phyloP scores from a whole-genome alignment of 345 rosid species.

The Citrus mangshanensis region DNA sequence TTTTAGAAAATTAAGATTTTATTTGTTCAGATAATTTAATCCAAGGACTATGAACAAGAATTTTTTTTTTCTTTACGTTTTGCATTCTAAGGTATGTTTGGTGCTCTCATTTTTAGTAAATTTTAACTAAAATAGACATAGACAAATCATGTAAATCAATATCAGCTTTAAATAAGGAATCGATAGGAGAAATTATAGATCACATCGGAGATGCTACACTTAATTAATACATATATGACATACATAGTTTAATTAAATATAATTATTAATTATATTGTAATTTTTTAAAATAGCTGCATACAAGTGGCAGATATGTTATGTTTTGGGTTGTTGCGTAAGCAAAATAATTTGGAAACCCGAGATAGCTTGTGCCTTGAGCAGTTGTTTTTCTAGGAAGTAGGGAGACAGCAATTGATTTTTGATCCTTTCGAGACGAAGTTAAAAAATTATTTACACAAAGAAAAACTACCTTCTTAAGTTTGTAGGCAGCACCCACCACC shows the following conservation, averaged over 20 bases:
- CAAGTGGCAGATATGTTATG: not conserved
- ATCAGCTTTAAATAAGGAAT: no score
- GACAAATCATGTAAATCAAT: not conserved
- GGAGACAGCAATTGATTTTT: not conserved
- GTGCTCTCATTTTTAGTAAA: not conserved
- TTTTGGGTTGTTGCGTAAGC: not conserved
- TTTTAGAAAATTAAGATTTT: not conserved
- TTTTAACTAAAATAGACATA: no score
- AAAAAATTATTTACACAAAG: not conserved
- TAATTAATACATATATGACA: no score
- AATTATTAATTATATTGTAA: fast-evolving
- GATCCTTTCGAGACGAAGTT: not conserved
- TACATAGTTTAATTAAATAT: no score
- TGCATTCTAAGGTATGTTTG: not conserved
- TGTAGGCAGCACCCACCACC: not conserved
- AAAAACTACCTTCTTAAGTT: not conserved
- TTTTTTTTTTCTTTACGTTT: no score
- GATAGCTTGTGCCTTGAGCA: not conserved
- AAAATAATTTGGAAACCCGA: not conserved
- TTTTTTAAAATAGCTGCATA: no score
- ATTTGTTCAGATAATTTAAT: no score
- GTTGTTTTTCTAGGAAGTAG: no score
- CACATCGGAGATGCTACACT: no score
- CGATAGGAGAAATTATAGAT: fast-evolving
- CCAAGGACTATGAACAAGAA: no score